These are phyloP conservation scores for Dictyostelium capitatum DNA, from an alignment of 78 protist genomes.

Conservation along the genomic window DNA sequence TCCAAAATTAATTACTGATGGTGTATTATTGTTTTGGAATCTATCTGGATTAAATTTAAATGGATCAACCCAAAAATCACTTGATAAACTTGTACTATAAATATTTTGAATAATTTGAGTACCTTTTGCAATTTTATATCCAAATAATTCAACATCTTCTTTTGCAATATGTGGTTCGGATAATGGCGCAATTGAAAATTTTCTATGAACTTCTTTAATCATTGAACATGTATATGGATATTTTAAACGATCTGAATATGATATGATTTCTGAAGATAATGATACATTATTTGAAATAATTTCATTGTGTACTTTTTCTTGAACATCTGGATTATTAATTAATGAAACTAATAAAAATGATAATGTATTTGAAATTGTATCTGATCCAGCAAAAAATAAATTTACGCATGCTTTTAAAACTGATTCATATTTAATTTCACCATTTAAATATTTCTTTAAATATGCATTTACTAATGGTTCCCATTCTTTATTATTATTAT, in stretches of 20 bases:
- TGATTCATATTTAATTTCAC: not conserved
- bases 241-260: not conserved
- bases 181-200: slow-evolving; percentile 33
- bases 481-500: slow-evolving; percentile 10
- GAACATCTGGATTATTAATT: slow-evolving; percentile 41
- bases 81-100: not conserved
- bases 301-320: slow-evolving; percentile 39
- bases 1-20: not conserved
- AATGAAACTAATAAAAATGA: not conserved
- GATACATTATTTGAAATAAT: not conserved
- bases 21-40: not conserved
- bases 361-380: not conserved
- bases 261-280: not conserved
- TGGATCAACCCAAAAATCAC: slow-evolving; percentile 35
- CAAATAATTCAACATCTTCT: not conserved
- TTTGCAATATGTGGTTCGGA: slow-evolving; percentile 13
- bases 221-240: not conserved
- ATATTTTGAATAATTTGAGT: slow-evolving; percentile 23
- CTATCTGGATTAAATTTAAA: slow-evolving; percentile 22
- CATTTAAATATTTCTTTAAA: not conserved
- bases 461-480: not conserved
- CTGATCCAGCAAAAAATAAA: slow-evolving; percentile 19
- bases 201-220: slow-evolving; percentile 43
- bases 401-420: not conserved
- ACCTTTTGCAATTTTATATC: slow-evolving; percentile 42